Evolutionary conservation across 1,284 basidiomycete species (phyloP), one percentile per base, ranked within the genome.

Genomic region (Fomes fomentarius): DNA sequence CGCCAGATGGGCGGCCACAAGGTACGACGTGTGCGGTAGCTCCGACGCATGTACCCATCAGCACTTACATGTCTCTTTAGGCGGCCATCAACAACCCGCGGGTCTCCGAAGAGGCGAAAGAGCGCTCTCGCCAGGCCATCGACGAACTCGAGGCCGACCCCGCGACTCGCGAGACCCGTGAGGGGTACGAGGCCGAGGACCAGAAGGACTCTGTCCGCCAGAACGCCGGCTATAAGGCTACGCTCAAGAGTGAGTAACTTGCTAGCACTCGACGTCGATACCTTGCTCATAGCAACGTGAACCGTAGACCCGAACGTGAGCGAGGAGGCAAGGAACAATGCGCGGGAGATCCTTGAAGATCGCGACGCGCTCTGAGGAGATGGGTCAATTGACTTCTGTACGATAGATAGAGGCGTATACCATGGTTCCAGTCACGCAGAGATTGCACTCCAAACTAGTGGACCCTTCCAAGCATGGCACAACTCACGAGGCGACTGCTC

Each of bases 41-140:
- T 12, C 11, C 4, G 1, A 7, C 34, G 15, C 24, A 4, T 21
- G 7, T 39, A 39, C 7, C 14, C 19, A 3, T n/a, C n/a, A 19
- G n/a, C 17, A 22, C 34, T 35, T 5, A 8, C 34, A 17, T 14
- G 30, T 31, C 30, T 31, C 9, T 8, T 7, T 31, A 70, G 69
- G 77, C 76, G 15, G 66, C 72, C 37, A 60, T 79, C 30, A 70
- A 74, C 55, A 83, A 84, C 67, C 77, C 78, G 5, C 71, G 73
- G 15, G 72, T 76, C 47, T 81, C 81, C 11, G 74, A 78, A 1
- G 77, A 79, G 54, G 78, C 80, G 1, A 83, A 83, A 63, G 68
- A 74, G 44, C 74, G 75, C 56, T 81, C 82, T 17, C 72, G 70
- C 34, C 67, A 78, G 53, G 74, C 76, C 14, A 70, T 82, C 50